Conservation (phyloP, 352 stramenopile genomes). For the Peronospora tabacina region DNA sequence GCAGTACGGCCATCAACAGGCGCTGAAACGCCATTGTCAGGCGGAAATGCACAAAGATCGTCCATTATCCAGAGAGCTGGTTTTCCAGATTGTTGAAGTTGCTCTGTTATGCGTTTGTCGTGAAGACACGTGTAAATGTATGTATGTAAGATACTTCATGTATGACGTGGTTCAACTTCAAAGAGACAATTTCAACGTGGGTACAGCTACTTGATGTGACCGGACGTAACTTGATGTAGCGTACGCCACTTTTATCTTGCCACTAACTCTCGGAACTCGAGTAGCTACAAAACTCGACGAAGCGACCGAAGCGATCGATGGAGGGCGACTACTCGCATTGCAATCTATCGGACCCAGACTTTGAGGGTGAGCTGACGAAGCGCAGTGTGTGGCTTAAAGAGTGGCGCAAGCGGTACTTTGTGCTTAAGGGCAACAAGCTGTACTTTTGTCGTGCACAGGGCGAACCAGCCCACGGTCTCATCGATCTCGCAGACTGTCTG, state of each 20-base stretch:
- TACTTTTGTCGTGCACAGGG: conserved; percentile 78
- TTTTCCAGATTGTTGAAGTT: too few species aligned
- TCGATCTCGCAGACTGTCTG: conserved; percentile 85
- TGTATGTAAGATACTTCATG: too few species aligned
- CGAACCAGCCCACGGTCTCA: conserved; percentile 80
- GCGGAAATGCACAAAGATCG: too few species aligned
- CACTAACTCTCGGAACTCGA: too few species aligned
- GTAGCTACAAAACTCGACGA: not conserved
- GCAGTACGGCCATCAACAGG: too few species aligned
- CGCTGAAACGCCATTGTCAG: too few species aligned
- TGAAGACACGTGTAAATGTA: too few species aligned
- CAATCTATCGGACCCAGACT: conserved; percentile 79
- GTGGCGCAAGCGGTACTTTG: conserved; percentile 87
- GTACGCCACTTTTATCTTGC: not conserved
- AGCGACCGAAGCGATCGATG: conserved; percentile 25
- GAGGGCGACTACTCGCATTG: conserved; percentile 68
- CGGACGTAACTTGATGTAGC: not conserved
- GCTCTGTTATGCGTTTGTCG: too few species aligned
- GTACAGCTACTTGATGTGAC: not conserved
- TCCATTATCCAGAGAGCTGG: too few species aligned
- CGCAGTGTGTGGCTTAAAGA: conserved; percentile 89
- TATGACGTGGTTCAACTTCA: too few species aligned
- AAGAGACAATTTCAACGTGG: not conserved
- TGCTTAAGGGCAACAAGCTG: conserved; percentile 88
- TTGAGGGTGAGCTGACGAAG: conserved; percentile 86